phyloP scores from a whole-genome alignment of 2,329 filamentous ascomycete species.

The Intubia oerlemansii region DNA sequence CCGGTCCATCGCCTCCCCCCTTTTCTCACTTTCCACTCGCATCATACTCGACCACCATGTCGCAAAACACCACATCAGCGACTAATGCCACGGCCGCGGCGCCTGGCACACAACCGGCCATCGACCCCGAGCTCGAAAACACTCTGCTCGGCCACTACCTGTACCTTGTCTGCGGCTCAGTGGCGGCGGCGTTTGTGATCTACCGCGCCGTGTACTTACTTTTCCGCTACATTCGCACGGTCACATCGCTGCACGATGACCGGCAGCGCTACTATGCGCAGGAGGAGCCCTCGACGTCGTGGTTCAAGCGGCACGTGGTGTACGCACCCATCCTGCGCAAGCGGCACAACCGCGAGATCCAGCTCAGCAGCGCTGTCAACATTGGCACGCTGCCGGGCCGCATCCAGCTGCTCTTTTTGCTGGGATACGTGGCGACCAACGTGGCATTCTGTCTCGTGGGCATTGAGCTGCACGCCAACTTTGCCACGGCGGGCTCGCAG shows the following conservation, averaged over 20 bases:
- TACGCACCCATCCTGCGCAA: slow-evolving; percentile 53
- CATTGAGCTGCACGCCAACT: slow-evolving; percentile 34
- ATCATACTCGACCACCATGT: too few relatives aligned
- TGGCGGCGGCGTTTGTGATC: slow-evolving; percentile 39
- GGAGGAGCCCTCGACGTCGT: slow-evolving; percentile 29
- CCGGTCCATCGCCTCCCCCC: too few relatives aligned
- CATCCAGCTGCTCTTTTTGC: slow-evolving; percentile 49
- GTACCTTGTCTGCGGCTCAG: slow-evolving; percentile 38
- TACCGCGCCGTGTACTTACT: slow-evolving; percentile 44
- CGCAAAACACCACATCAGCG: too few relatives aligned
- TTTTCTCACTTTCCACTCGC: too few relatives aligned
- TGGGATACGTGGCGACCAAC: slow-evolving; percentile 50
- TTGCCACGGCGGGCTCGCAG: slow-evolving; percentile 22
- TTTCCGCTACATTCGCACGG: slow-evolving; percentile 46
- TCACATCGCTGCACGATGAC: slow-evolving; percentile 59
- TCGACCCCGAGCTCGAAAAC: too few relatives aligned
- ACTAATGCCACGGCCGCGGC: too few relatives aligned
- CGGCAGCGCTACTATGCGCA: slow-evolving; percentile 59
- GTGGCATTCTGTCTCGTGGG: slow-evolving; percentile 52
- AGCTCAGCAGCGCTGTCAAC: slow-evolving; percentile 36
- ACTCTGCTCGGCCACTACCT: too few relatives aligned
- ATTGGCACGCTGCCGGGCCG: slow-evolving; percentile 57
- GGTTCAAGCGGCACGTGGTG: slow-evolving; percentile 43
- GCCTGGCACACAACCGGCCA: too few relatives aligned
- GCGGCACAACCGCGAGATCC: slow-evolving; percentile 54